Evolutionary conservation across 306 rosid species (phyloP), one percentile per base, ranked within the genome.

Genomic region (Vigna nakashimae): DNA sequence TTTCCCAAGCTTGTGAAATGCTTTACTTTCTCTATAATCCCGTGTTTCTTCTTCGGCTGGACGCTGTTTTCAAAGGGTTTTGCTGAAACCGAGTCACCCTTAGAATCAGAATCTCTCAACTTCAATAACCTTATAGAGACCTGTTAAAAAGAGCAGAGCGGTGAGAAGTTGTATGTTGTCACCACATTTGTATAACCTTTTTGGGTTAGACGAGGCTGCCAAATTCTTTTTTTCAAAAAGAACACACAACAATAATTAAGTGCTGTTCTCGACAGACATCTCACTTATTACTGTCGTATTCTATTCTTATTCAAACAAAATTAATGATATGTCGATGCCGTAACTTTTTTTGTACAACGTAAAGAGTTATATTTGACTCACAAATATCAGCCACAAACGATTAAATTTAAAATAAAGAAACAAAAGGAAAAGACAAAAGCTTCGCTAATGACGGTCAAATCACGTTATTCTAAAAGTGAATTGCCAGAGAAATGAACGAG

Each of bases 81-180:
- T 14, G 17, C 22, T 42, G 70, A 1, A 8, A 7, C 51, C 5
- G 70, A 53, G 53, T 83, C 87, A 9, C 71, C 90, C 0, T 8
- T 22, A 9, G 65, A 60, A 71, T 8, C 17, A 9, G 69, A 60
- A 71, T 76, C 78, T 36, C 74, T 77, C 24, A 82, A 38, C 80
- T 91, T 88, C 65, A 65, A 71, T 50, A 88, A 59, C 62, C 82
- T 89, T 18, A 86, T 9, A 43, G 78, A 52, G 14, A 90, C 91
- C 98, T 89, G 80, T 67, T 6, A 5, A 55, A 66, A 43, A n/a
- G 2, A 1, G 7, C 9, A 10, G 11, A 16, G 1, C 26, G 1
- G 0, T 40, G n/a, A 65, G 70, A 65, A 17, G 18, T 4, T 9
- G 30, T n/a, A 2, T 36, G 38, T 36, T 63, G 17, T 1, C 17